A percentile compares a stretch with the other conserved stretches of the same genome.
These are phyloP conservation scores for Sphagnum contortum DNA, from an alignment of 225 moss, liverwort and hornwort genomes.

Conservation along the genomic window DNA sequence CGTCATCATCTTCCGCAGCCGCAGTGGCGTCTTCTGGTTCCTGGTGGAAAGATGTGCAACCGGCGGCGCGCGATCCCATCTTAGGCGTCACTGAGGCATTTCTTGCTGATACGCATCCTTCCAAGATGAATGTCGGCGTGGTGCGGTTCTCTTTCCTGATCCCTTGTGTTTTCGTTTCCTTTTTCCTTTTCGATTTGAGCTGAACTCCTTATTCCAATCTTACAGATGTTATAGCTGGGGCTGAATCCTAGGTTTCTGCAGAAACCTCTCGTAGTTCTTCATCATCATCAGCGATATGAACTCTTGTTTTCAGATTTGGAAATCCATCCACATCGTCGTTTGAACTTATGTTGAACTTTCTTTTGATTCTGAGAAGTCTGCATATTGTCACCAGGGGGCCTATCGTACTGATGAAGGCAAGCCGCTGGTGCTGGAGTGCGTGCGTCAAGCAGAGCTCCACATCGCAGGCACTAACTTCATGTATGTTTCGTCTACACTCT, in stretches of 20 bases:
- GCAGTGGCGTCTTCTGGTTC: slow-evolving; percentile 16
- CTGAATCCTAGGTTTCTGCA: too few species aligned
- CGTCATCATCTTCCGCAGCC: too few species aligned
- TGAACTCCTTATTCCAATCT: too few species aligned
- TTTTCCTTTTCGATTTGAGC: background rate
- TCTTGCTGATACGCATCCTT: slow-evolving; percentile 34
- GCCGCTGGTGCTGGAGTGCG: slow-evolving; percentile 51
- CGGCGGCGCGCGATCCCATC: slow-evolving; percentile 47
- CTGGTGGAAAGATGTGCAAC: slow-evolving; percentile 50
- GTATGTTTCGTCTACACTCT: slow-evolving; percentile 13
- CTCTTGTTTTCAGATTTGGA: too few species aligned
- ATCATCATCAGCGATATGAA: too few species aligned
- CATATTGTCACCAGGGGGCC: slow-evolving; percentile 30
- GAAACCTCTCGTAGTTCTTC: too few species aligned
- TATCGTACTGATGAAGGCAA: slow-evolving; percentile 42
- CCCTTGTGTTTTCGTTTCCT: background rate
- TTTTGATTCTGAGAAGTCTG: too few species aligned
- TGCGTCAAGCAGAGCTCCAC: slow-evolving; percentile 33
- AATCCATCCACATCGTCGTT: too few species aligned
- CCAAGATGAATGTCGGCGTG: slow-evolving; percentile 53
- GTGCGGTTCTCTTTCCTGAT: slow-evolving; percentile 12
- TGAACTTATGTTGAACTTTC: too few species aligned
- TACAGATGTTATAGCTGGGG: too few species aligned
- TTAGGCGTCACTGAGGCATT: slow-evolving; percentile 48
- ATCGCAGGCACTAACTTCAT: slow-evolving; percentile 33